Evolutionary conservation across 352 stramenopile genomes (phyloP), one percentile per base, ranked within the genome.

Genomic region (Peronosclerospora sorghi): DNA sequence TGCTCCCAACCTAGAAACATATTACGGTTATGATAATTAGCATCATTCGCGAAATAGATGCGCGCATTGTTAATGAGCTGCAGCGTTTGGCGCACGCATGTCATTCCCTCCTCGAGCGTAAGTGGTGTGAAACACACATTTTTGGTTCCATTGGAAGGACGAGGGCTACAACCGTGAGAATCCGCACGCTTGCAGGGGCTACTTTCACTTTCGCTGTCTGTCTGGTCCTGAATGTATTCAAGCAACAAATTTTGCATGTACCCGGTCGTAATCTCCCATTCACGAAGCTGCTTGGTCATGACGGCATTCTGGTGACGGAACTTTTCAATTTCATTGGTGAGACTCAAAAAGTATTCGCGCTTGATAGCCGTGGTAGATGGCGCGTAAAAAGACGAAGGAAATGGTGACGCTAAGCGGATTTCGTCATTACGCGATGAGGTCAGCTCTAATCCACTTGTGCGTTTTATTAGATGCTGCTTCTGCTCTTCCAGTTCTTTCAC

Each of bases 191-290:
- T 40, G 15, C 26, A 35, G 40, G 35, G 48, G 27, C 21, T 36
- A 20, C 15, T 51, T 53, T 35, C 48, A 37, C 21, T 57, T 37
- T 62, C 54, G 17, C 35, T 49, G 30, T 62, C 46, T 32, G 40
- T 50, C 30, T 66, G 47, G 27, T 46, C 43, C 2, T 45, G 51
- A 12, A 56, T 41, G 34, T 73, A 66, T 4, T 72, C 62, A 13
- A 78, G 48, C 47, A 83, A 39, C 30, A 83, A 48, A 38, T 80
- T 75, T 48, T 80, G 67, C 50, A 70, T 62, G 35, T 68, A 66
- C 24, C 60, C 73, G 17, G 58, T 65, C 17, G 64, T 61, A 4
- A 80, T 51, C 37, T 83, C 71, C n/a, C 62, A 59, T 41, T 69
- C 47, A 8, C 61, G 57, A 9, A 83, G 38, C 6, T 66, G 45